Percentiles rank a stretch among this genome's conserved stretches.
Evolutionary conservation across 2,329 filamentous ascomycete genomes (phyloP).

Genomic region (Pseudocercospora fijiensis): DNA sequence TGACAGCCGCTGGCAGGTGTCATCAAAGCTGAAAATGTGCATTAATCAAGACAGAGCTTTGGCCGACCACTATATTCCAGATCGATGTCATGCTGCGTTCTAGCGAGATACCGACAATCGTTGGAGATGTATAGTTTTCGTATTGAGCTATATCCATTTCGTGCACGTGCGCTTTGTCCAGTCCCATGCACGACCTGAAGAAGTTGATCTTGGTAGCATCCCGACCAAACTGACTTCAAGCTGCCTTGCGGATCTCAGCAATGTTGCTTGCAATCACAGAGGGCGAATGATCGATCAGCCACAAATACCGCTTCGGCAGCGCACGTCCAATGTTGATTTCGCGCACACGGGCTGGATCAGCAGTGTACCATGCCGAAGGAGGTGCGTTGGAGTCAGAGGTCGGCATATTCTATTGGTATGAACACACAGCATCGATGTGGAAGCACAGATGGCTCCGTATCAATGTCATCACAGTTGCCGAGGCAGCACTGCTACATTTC

Average conservation of each 20-base stretch:
- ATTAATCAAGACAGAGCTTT: not conserved
- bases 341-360: conserved; percentile 57
- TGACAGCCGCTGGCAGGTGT: not conserved
- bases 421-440: not conserved
- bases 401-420: no score
- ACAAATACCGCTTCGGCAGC: conserved; percentile 66
- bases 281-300: conserved; percentile 63
- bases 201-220: conserved; percentile 64
- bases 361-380: conserved; percentile 52
- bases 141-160: no score
- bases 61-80: not conserved
- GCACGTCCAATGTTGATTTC: no score
- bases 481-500: not conserved
- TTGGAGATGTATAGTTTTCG: not conserved
- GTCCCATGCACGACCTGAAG: conserved; percentile 37
- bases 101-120: not conserved
- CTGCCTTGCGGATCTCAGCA: conserved; percentile 59
- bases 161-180: no score
- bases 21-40: not conserved
- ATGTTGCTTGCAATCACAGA: conserved; percentile 60
- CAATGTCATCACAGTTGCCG: not conserved
- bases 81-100: not conserved
- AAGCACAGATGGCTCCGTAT: no score
- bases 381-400: conserved; percentile 54
- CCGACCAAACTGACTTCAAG: conserved; percentile 53